Percentiles rank a stretch among this genome's conserved stretches.
Evolutionary conservation across 106 monocot species (phyloP).

Genomic region (Vanilla planifolia): DNA sequence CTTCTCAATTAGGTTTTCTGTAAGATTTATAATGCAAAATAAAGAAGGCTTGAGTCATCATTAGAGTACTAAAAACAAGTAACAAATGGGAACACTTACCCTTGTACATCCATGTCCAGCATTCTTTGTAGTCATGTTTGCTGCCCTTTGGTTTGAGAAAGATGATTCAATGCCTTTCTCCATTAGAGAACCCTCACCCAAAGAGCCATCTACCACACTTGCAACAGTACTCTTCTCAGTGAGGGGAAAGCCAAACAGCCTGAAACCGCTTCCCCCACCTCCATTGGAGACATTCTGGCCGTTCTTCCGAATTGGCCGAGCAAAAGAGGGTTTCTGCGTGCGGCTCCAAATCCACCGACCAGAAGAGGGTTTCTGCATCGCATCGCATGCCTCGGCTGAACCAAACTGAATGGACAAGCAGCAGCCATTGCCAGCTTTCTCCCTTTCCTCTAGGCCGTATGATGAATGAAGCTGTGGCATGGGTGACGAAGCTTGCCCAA

Average conservation of each 20-base stretch:
- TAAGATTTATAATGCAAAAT: too few relatives aligned
- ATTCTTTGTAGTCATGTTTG: conserved; percentile 13
- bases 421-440: conserved; percentile 6
- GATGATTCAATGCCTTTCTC: conserved; percentile 15
- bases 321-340: too few relatives aligned
- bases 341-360: too few relatives aligned
- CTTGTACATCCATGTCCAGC: conserved; percentile 23
- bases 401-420: neutral
- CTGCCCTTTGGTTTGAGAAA: conserved; percentile 10
- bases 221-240: conserved; percentile 29
- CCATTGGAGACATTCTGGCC: neutral
- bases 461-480: neutral
- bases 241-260: conserved; percentile 78
- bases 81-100: conserved; percentile 7
- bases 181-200: neutral
- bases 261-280: conserved; percentile 33
- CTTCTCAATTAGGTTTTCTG: too few relatives aligned
- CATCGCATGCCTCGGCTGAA: too few relatives aligned
- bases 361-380: too few relatives aligned
- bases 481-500: conserved; percentile 29
- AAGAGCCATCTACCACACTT: conserved; percentile 11
- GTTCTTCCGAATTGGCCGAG: conserved; percentile 3
- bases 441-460: neutral
- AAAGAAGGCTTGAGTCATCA: too few relatives aligned
- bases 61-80: too few relatives aligned